These are phyloP conservation scores for Lodderomyces theae DNA, from an alignment of 1,139 yeast species.

Conservation along the genomic window DNA sequence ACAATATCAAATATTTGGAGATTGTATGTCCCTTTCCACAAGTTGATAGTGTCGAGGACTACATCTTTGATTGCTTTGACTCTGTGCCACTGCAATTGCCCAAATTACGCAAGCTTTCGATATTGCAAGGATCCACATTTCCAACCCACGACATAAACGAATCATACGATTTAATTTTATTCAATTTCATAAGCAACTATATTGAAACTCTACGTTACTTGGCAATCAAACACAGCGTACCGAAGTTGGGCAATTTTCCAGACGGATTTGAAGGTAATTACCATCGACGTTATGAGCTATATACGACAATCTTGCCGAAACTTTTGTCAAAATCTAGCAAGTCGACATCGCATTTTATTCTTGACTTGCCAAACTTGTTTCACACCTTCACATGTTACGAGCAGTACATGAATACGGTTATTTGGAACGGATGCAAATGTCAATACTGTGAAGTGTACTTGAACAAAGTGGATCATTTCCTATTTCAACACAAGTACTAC, in stretches of 20 bases:
- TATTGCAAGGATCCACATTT: slow-evolving; percentile 42
- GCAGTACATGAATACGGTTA: slow-evolving; percentile 60
- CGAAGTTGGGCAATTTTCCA: slow-evolving; percentile 22
- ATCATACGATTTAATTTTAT: slow-evolving; percentile 51
- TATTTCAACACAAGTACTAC: slow-evolving; percentile 62
- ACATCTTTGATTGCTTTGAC: slow-evolving; percentile 38
- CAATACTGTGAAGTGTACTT: slow-evolving; percentile 48
- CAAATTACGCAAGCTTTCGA: slow-evolving; percentile 35
- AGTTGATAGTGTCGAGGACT: slow-evolving; percentile 33
- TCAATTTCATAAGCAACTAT: slow-evolving; percentile 37
- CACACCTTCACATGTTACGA: slow-evolving; percentile 65
- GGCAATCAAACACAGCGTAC: slow-evolving; percentile 51
- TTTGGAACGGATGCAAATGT: slow-evolving; percentile 79
- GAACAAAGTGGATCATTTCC: slow-evolving; percentile 51
- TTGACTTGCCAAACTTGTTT: slow-evolving; percentile 57
- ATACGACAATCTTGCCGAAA: slow-evolving; percentile 46
- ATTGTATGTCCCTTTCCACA: slow-evolving; percentile 28
- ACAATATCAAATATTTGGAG: slow-evolving; percentile 22
- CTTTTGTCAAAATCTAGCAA: slow-evolving; percentile 20
- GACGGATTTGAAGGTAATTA: slow-evolving; percentile 77
- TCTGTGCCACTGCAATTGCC: slow-evolving; percentile 19
- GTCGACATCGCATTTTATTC: slow-evolving; percentile 25
- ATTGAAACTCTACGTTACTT: slow-evolving; percentile 29
- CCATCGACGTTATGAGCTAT: slow-evolving; percentile 52
- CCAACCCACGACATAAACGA: slow-evolving; percentile 49